phyloP scores from a whole-genome alignment of 179 eudicot species.

The Heliamphora pulchella region DNA sequence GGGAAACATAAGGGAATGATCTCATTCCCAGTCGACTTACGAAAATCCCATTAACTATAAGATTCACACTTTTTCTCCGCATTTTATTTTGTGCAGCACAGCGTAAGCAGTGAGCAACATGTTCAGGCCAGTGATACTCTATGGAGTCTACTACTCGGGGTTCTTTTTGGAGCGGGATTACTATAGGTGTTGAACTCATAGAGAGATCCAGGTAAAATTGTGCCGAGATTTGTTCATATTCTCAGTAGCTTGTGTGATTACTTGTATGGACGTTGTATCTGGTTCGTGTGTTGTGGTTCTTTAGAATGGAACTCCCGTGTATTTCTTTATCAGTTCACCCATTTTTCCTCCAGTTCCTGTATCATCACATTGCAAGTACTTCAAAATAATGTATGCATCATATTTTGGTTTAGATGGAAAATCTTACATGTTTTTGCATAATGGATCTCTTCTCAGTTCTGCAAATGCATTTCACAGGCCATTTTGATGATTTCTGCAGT shows the following conservation, averaged over 20 bases:
- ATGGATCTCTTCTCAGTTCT: neutral
- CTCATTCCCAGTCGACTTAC: neutral
- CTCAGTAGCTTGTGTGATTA: constrained; percentile 4
- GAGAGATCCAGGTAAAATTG: neutral
- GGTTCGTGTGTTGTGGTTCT: neutral
- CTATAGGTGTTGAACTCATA: neutral
- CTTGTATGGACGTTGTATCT: neutral
- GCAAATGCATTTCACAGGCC: neutral
- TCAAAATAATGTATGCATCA: neutral
- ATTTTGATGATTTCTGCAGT: neutral
- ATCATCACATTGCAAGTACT: neutral
- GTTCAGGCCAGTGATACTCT: neutral
- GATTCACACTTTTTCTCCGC: neutral
- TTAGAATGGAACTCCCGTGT: neutral
- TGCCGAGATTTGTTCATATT: neutral
- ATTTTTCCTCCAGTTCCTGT: neutral
- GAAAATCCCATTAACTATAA: neutral
- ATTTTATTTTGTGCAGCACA: constrained; percentile 6
- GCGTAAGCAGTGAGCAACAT: neutral
- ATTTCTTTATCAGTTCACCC: neutral
- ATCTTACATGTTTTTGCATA: neutral
- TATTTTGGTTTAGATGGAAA: neutral
- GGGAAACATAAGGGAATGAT: neutral
- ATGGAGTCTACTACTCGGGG: neutral
- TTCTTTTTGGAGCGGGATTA: no score